Percentiles rank a stretch among this genome's conserved stretches.
Conservation (phyloP, 2,329 filamentous ascomycete species). For the Ploettnerulaceae sp. region DNA sequence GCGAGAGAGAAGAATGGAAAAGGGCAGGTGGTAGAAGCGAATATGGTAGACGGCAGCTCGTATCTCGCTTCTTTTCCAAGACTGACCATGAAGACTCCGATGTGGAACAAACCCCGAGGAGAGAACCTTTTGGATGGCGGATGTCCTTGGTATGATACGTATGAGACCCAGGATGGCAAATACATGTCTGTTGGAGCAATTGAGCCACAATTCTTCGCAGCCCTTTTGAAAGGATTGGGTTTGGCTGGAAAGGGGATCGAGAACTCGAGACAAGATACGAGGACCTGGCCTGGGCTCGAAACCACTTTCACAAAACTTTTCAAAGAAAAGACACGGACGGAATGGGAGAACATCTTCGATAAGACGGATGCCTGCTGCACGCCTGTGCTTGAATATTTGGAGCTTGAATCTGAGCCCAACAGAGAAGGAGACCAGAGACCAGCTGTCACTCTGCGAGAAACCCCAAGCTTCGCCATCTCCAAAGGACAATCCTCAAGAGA, state of each 20-base stretch:
- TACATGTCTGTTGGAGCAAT: slow-evolving; percentile 88
- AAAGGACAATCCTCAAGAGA: slow-evolving; percentile 38
- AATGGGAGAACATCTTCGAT: slow-evolving; percentile 87
- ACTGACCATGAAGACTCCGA: slow-evolving; percentile 55
- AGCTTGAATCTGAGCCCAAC: slow-evolving; percentile 53
- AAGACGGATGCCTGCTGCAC: slow-evolving; percentile 89
- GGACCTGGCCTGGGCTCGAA: slow-evolving; percentile 64
- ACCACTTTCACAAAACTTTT: slow-evolving; percentile 59
- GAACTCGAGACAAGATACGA: slow-evolving; percentile 51
- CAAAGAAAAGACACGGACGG: slow-evolving; percentile 59
- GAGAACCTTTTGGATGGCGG: slow-evolving; percentile 79
- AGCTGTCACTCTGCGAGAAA: slow-evolving; percentile 61
- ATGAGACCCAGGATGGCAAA: slow-evolving; percentile 72
- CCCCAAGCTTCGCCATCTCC: slow-evolving; percentile 62
- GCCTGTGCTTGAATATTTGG: slow-evolving; percentile 73
- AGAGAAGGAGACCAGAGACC: slow-evolving; percentile 67
- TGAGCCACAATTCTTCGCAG: slow-evolving; percentile 78
- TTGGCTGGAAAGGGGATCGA: slow-evolving; percentile 50
- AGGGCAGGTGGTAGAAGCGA: slow-evolving; percentile 89
- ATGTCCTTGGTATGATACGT: slow-evolving; percentile 84
- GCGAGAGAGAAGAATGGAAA: slow-evolving; percentile 56
- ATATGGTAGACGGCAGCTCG: slow-evolving; percentile 88
- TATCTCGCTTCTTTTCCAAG: slow-evolving; percentile 78
- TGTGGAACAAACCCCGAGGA: slow-evolving; percentile 63
- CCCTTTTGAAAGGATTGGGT: slow-evolving; percentile 61